Percentiles rank a stretch among this genome's conserved stretches.
phyloP scores from a whole-genome alignment of 1,284 basidiomycete species.

The Veloporphyrellus conicus region DNA sequence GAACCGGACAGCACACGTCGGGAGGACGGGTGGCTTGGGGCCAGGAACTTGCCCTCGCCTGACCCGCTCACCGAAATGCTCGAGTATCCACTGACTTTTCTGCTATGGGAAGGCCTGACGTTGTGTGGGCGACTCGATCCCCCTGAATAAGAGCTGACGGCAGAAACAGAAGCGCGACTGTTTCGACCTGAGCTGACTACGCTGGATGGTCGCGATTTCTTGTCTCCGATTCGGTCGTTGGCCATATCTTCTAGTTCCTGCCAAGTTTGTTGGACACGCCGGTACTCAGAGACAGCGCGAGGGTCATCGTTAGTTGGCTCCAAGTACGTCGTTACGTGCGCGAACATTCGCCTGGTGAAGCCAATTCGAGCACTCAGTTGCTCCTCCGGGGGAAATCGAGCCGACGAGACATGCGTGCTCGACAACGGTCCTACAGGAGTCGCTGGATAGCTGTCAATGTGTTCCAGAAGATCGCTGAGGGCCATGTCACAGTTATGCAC shows the following conservation, averaged over 20 bases:
- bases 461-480: conserved; percentile 75
- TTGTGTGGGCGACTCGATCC: conserved; percentile 25
- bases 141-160: conserved; percentile 25
- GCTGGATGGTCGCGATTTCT: conserved; percentile 62
- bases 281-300: conserved; percentile 55
- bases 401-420: conserved; percentile 44
- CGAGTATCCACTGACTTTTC: conserved; percentile 43
- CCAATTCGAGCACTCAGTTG: conserved; percentile 58
- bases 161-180: conserved; percentile 46
- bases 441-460: conserved; percentile 71
- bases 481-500: conserved; percentile 62
- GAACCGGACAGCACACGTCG: conserved; percentile 50
- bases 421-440: conserved; percentile 50
- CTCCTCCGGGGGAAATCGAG: conserved; percentile 51
- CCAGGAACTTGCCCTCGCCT: conserved; percentile 43
- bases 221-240: conserved; percentile 56
- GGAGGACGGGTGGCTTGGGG: conserved; percentile 42
- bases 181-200: conserved; percentile 54
- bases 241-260: conserved; percentile 75
- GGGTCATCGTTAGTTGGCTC: conserved; percentile 48
- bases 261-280: conserved; percentile 72
- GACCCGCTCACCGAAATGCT: conserved; percentile 45
- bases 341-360: conserved; percentile 55
- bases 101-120: conserved; percentile 30
- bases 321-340: conserved; percentile 43